phyloP scores from a whole-genome alignment of 2,329 filamentous ascomycete species.

The Hypoxylon sp. region DNA sequence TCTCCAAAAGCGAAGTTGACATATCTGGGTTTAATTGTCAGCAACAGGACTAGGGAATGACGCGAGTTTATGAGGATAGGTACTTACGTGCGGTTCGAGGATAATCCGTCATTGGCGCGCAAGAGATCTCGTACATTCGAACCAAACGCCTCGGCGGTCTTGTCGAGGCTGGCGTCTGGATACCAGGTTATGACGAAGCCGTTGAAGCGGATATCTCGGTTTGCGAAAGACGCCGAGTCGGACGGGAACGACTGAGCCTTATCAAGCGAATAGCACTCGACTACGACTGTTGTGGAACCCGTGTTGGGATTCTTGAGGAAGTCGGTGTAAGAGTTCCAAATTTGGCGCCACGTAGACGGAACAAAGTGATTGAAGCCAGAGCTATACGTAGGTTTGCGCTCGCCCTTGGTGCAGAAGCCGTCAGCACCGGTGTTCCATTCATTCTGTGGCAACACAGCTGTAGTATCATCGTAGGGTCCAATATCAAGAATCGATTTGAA shows the following conservation, averaged over 20 bases:
- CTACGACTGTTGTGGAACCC: slow-evolving; percentile 54
- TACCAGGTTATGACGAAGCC: slow-evolving; percentile 60
- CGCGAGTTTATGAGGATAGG: not conserved
- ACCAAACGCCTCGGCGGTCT: slow-evolving; percentile 55
- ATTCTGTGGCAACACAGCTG: slow-evolving; percentile 55
- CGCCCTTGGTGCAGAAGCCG: slow-evolving; percentile 56
- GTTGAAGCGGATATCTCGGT: slow-evolving; percentile 56
- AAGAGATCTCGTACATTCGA: slow-evolving; percentile 51
- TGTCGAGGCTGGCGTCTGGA: slow-evolving; percentile 55
- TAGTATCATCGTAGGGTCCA: slow-evolving; percentile 50
- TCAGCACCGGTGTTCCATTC: slow-evolving; percentile 59
- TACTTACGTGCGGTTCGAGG: slow-evolving; percentile 45
- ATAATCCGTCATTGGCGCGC: slow-evolving; percentile 45
- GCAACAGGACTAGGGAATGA: not conserved
- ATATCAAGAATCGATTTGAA: slow-evolving; percentile 57
- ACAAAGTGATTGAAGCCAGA: slow-evolving; percentile 55
- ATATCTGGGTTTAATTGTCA: slow-evolving; percentile 46
- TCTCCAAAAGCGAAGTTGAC: slow-evolving; percentile 56
- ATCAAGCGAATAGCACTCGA: slow-evolving; percentile 58
- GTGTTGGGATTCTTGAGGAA: slow-evolving; percentile 55
- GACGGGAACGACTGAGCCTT: slow-evolving; percentile 48
- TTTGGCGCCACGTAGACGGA: slow-evolving; percentile 56
- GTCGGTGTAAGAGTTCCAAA: slow-evolving; percentile 58
- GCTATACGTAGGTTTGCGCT: slow-evolving; percentile 59
- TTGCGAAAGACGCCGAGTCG: slow-evolving; percentile 50